phyloP scores from a whole-genome alignment of 1,139 yeast species.

The Saccharomycopsis phalli region DNA sequence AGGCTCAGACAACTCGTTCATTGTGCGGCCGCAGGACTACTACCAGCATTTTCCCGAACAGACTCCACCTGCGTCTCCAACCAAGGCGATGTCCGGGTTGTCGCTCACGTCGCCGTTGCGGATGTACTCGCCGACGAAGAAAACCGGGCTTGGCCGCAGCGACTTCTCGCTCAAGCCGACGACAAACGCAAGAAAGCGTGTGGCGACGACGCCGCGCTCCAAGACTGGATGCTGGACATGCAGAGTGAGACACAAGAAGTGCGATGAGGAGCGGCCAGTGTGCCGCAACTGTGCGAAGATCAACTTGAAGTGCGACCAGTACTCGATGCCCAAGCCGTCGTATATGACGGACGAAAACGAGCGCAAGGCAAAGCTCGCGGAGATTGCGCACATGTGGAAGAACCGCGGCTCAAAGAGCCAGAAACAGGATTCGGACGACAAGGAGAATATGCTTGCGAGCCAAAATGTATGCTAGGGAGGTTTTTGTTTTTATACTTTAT shows the following conservation, averaged over 20 bases:
- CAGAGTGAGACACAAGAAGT: conserved; percentile 34
- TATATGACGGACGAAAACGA: conserved; percentile 41
- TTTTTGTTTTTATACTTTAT: too few relatives aligned
- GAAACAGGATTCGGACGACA: too few relatives aligned
- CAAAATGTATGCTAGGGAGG: too few relatives aligned
- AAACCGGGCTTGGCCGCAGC: not conserved
- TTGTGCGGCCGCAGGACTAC: conserved; percentile 9
- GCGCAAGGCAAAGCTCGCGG: conserved; percentile 39
- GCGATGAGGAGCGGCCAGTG: conserved; percentile 24
- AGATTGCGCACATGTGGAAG: conserved; percentile 29
- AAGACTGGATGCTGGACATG: conserved; percentile 47
- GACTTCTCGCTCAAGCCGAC: conserved; percentile 18
- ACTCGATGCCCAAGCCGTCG: conserved; percentile 39
- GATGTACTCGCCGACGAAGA: conserved; percentile 3
- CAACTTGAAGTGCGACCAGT: conserved; percentile 45
- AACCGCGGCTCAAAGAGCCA: conserved; percentile 16
- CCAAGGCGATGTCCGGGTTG: conserved; percentile 15
- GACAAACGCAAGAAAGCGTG: conserved; percentile 19
- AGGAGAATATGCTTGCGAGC: too few relatives aligned
- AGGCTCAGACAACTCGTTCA: conserved; percentile 11
- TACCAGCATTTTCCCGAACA: conserved; percentile 6
- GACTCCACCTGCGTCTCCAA: conserved; percentile 20
- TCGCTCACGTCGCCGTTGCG: conserved; percentile 10
- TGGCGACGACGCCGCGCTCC: conserved; percentile 26
- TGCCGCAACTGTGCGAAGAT: conserved; percentile 26